Base-by-base conservation (phyloP, 208 protist species). In the Leishmania amazonensis region DNA sequence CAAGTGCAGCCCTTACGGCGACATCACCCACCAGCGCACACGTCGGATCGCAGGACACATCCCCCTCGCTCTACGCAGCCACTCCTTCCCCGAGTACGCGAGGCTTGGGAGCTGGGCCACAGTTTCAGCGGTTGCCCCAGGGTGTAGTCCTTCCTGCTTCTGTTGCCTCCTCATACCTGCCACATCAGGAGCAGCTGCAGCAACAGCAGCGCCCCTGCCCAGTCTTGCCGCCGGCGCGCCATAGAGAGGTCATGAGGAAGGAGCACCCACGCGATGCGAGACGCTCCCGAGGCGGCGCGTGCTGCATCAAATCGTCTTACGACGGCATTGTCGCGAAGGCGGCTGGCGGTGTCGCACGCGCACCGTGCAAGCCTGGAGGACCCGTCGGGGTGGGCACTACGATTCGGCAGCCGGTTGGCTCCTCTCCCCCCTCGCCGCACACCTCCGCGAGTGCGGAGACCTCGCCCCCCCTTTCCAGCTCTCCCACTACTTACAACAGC, bases 301-400 rank as follows among this genome's bases (percentile, higher is more conserved):
- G 9, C 8, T 51, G 58, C 13, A 8, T 47, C 28, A 75, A 51
- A 57, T 53, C 71, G 40, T 8, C 82, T 11, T 75, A 72, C 4
- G 49, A 79, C 17, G 74, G 71, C 31, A 40, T 81, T n/a, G 70
- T 78, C 15, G 81, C 70, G 7, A 31, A 31, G 40, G 62, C 60
- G 13, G 28, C 76, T 6, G 75, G 72, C 57, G 81, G 73, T 31
- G 74, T 58, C n/a, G 7, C 60, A 40, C 51, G 65, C 49, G 53
- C 82, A 40, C 73, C 78, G 31, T 60, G 64, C 42, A 64, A 85
- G 53, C 54, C 82, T 1, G 74, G 82, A 28, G 82, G 78, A 0
- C n/a, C 65, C 74, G 6, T 45, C 49, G 15, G 57, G 82, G 21
- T 35, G 78, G 5, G 49, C 19, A 49, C 57, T n/a, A 19, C 57